Percentiles rank a stretch among this genome's conserved stretches.
Evolutionary conservation across 176 grass and related monocot species (phyloP).

Genomic region (Ampelocalamus luodianensis): DNA sequence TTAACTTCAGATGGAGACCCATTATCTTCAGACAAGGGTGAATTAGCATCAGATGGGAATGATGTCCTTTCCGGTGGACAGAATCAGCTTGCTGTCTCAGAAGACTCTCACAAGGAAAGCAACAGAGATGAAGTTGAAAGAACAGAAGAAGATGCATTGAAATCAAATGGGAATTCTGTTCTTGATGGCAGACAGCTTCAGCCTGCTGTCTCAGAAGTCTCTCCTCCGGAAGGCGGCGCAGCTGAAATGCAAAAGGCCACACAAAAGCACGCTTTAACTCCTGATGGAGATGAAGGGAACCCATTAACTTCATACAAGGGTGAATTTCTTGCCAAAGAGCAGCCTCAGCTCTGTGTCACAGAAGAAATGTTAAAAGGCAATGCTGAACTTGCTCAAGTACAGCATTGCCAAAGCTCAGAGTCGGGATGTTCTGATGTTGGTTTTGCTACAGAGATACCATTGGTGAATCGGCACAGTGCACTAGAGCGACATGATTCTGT

Average conservation of each 20-base stretch:
- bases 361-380: conserved; percentile 34
- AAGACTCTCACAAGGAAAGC: neutral
- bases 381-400: conserved; percentile 41
- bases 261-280: conserved; percentile 18
- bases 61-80: neutral
- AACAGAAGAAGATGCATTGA: neutral
- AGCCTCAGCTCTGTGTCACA: conserved; percentile 26
- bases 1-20: neutral
- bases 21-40: neutral
- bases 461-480: neutral
- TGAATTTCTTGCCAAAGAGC: conserved; percentile 26
- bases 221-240: neutral
- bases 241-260: conserved; percentile 8
- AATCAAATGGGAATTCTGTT: conserved; percentile 28
- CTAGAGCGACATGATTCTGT: conserved; percentile 19
- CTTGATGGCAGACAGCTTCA: conserved; percentile 18
- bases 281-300: conserved; percentile 20
- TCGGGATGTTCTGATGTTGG: conserved; percentile 20
- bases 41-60: neutral
- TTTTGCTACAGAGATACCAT: conserved; percentile 12
- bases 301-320: neutral
- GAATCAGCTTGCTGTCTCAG: conserved; percentile 18
- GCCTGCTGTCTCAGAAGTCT: conserved; percentile 31
- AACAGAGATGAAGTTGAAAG: neutral
- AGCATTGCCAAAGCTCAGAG: conserved; percentile 35